Conservation (phyloP, 306 rosid species). For the Lupinus albus region DNA sequence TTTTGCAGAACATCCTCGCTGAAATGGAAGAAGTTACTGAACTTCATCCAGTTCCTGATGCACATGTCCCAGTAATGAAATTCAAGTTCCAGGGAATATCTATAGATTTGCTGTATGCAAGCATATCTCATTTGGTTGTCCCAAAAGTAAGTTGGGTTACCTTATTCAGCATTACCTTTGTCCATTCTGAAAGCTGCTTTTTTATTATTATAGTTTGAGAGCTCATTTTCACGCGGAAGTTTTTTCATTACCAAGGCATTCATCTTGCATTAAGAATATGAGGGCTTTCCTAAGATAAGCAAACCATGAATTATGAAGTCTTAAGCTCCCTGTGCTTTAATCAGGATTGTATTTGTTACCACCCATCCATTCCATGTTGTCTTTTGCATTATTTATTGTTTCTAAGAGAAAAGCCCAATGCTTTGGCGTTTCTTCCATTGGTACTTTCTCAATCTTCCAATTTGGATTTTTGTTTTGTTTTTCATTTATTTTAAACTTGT, state of each 20-base stretch:
- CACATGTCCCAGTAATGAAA: constrained; percentile 97
- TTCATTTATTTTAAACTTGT: constrained; percentile 8
- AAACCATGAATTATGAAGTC: constrained; percentile 17
- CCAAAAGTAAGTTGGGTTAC: constrained; percentile 73
- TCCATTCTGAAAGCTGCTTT: constrained; percentile 1
- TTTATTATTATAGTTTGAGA: not conserved
- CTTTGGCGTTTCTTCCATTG: constrained; percentile 25
- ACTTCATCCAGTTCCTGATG: constrained; percentile 90
- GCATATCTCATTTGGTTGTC: constrained; percentile 83
- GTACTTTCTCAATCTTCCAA: constrained; percentile 6
- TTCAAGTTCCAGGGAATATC: constrained; percentile 93
- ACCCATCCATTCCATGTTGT: constrained; percentile 4
- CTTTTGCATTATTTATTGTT: constrained; percentile 23
- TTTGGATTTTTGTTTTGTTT: constrained; percentile 14
- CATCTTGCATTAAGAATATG: constrained; percentile 14
- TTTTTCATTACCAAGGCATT: constrained; percentile 24
- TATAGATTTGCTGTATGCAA: constrained; percentile 90
- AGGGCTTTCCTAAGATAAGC: constrained; percentile 23
- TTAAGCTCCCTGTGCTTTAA: constrained; percentile 11
- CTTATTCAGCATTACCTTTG: constrained; percentile 34
- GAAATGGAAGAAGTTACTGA: constrained; percentile 90
- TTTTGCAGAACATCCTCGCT: constrained; percentile 73
- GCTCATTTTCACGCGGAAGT: constrained; percentile 10
- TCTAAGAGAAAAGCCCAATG: constrained; percentile 1
- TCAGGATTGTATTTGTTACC: no score